These are phyloP conservation scores for Skeletonema marinoi DNA, from an alignment of 108 stramenopile species.

Conservation along the genomic window DNA sequence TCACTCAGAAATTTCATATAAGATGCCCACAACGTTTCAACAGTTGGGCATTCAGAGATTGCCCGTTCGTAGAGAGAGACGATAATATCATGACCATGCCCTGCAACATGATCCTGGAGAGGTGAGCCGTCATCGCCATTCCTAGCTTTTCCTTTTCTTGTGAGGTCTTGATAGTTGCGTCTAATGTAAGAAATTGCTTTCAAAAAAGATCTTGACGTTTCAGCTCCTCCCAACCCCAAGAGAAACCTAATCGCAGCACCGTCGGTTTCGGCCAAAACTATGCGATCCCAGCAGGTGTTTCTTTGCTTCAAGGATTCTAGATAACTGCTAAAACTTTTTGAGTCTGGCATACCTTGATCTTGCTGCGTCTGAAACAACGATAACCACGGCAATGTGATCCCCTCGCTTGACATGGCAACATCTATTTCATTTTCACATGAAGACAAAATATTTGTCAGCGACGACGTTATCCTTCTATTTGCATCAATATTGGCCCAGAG, in stretches of 20 bases:
- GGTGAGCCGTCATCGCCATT: neutral
- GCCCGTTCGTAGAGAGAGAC: constrained; percentile 73
- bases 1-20: constrained; percentile 61
- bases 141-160: constrained; percentile 22
- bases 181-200: constrained; percentile 47
- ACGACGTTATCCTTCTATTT: constrained; percentile 37
- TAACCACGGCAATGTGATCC: constrained; percentile 28
- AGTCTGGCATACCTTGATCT: constrained; percentile 4
- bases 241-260: constrained; percentile 26
- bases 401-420: constrained; percentile 64
- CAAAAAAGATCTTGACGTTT: constrained; percentile 62
- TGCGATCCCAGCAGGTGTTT: constrained; percentile 32
- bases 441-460: constrained; percentile 40
- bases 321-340: constrained; percentile 33
- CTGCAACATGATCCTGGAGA: constrained; percentile 27
- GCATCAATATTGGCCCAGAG: constrained; percentile 39
- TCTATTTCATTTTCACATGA: constrained; percentile 78
- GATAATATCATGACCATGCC: constrained; percentile 22
- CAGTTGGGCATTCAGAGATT: constrained; percentile 86
- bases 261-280: constrained; percentile 9
- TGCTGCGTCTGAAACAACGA: constrained; percentile 11
- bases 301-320: constrained; percentile 29
- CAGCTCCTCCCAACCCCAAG: constrained; percentile 69
- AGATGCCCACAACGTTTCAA: constrained; percentile 75
- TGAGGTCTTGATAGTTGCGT: constrained; percentile 22